These are phyloP conservation scores for Clarireedia monteithiana DNA, from an alignment of 2,329 filamentous ascomycete genomes.

Conservation along the genomic window DNA sequence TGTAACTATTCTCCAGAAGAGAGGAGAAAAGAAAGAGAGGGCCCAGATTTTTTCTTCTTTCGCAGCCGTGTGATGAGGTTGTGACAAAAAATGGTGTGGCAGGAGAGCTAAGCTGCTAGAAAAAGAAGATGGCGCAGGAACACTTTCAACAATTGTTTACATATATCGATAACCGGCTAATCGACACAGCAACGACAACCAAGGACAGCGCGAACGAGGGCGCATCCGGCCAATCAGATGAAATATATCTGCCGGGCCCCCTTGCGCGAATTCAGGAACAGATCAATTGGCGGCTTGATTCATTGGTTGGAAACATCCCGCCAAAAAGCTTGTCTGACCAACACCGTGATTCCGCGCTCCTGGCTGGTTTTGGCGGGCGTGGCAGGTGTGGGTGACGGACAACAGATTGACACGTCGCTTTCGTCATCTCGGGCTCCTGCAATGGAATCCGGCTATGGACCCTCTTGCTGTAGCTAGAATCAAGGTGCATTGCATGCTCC, in stretches of 20 bases:
- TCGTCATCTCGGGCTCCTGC: no score
- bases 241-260: not conserved
- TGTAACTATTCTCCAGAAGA: not conserved
- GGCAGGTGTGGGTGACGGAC: no score
- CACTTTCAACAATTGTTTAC: conserved; percentile 5
- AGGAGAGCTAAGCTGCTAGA: conserved; percentile 1
- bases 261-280: not conserved
- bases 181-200: not conserved
- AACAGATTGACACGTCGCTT: no score
- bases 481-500: no score
- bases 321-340: no score
- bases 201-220: not conserved
- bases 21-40: not conserved
- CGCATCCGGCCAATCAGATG: not conserved
- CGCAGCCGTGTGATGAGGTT: not conserved
- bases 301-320: no score
- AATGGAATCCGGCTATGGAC: no score
- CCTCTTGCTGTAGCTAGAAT: no score
- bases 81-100: conserved; percentile 4
- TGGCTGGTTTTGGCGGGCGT: no score
- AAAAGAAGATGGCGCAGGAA: conserved; percentile 9
- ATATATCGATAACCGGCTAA: not conserved
- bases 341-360: no score
- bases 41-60: conserved; percentile 1
- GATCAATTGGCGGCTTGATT: not conserved